These are phyloP conservation scores for Coriaria nepalensis DNA, from an alignment of 306 rosid species.

Conservation along the genomic window DNA sequence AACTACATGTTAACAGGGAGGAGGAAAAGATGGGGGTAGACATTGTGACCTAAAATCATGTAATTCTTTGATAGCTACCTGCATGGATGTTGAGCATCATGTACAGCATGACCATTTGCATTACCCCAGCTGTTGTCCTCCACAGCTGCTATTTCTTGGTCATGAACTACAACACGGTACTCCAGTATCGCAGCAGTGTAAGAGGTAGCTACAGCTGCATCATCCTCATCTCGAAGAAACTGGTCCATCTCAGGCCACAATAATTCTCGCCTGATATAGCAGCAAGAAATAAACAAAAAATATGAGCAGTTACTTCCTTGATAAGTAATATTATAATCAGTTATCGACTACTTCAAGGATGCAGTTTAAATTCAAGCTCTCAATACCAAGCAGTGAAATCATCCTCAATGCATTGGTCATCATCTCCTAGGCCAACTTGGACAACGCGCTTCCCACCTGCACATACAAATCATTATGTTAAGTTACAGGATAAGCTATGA, in stretches of 20 bases:
- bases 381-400: conserved; percentile 93
- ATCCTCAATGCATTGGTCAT: conserved; percentile 95
- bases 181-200: conserved; percentile 54
- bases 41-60: not conserved
- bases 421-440: conserved; percentile 90
- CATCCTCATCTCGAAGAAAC: conserved; percentile 64
- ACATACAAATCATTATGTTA: conserved; percentile 6
- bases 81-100: conserved; percentile 90
- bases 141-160: conserved; percentile 26
- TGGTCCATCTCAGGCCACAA: conserved; percentile 86
- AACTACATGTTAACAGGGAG: not conserved
- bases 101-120: conserved; percentile 43
- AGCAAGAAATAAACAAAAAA: conserved; percentile 9
- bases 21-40: not conserved
- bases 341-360: conserved; percentile 10
- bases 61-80: conserved; percentile 31
- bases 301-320: not conserved
- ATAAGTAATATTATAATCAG: not conserved
- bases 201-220: conserved; percentile 42
- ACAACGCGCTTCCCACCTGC: conserved; percentile 85
- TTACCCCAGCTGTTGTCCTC: conserved; percentile 39
- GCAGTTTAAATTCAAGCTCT: conserved; percentile 9
- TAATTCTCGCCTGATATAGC: conserved; percentile 60
- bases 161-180: conserved; percentile 40
- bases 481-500: no score